A percentile compares a stretch with the other conserved stretches of the same genome.
These are phyloP conservation scores for Coemansia sp. DNA, from an alignment of 192 early-diverging fungal species.

Conservation along the genomic window DNA sequence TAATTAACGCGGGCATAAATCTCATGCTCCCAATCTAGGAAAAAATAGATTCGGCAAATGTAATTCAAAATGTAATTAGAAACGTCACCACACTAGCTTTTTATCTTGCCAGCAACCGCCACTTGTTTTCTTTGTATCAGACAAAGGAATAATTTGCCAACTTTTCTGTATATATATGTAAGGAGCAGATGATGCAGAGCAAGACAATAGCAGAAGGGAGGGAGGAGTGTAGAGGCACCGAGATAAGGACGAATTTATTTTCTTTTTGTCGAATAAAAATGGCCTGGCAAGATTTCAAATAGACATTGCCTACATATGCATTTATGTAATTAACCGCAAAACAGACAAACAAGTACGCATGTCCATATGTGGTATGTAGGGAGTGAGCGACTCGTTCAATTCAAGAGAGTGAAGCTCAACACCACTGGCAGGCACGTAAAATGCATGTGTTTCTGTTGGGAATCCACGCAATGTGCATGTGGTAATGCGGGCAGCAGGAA, in stretches of 20 bases:
- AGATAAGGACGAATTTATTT: constrained; percentile 2
- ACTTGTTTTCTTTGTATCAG: background rate
- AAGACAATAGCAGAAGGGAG: constrained; percentile 2
- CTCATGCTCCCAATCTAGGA: constrained; percentile 5
- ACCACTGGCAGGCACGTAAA: background rate
- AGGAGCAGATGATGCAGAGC: background rate
- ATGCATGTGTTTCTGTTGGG: constrained; percentile 1
- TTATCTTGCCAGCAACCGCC: constrained; percentile 4
- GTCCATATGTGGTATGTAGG: background rate
- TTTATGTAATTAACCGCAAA: constrained; percentile 12
- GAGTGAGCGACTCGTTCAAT: background rate
- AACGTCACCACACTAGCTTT: constrained; percentile 3
- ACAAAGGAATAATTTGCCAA: constrained; percentile 2
- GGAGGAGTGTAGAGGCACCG: constrained; percentile 1
- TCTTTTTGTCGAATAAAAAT: background rate
- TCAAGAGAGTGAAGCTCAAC: background rate
- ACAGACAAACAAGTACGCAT: background rate
- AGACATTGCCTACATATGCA: constrained; percentile 8
- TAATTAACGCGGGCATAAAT: background rate
- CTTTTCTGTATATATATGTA: constrained; percentile 3
- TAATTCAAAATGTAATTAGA: constrained; percentile 10
- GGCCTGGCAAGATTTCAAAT: constrained; percentile 1
- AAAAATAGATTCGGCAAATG: constrained; percentile 6
- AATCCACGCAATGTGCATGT: constrained; percentile 17
- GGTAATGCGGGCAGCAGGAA: constrained; percentile 10